phyloP scores from a whole-genome alignment of 495 filamentous ascomycete species.

The Penicillium desertorum region DNA sequence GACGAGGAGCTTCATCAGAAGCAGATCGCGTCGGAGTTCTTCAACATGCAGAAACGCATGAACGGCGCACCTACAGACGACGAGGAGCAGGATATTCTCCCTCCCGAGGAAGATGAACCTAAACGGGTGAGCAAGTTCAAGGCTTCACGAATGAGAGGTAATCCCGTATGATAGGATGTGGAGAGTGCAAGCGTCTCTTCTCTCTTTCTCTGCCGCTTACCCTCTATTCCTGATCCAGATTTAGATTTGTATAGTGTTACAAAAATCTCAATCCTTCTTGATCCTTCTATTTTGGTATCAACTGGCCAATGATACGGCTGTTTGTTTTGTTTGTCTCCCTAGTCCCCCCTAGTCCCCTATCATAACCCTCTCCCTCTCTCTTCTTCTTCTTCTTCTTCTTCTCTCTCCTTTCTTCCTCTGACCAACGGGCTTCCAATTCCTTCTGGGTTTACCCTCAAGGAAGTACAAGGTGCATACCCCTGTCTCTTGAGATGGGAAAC shows the following conservation, averaged over 20 bases:
- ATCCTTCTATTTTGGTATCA: no score
- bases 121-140: slow-evolving; percentile 86
- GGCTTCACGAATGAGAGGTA: slow-evolving; percentile 58
- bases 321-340: slow-evolving; percentile 3
- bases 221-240: no score
- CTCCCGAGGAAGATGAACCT: slow-evolving; percentile 61
- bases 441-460: slow-evolving; percentile 5
- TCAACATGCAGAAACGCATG: slow-evolving; percentile 73
- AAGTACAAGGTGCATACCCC: slow-evolving; percentile 18
- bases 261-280: no score
- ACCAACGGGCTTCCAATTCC: slow-evolving; percentile 16
- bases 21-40: slow-evolving; percentile 78
- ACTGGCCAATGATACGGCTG: not conserved
- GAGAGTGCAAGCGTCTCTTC: no score
- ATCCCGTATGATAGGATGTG: no score
- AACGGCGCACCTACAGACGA: slow-evolving; percentile 67
- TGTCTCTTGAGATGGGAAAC: slow-evolving; percentile 9
- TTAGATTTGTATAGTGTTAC: no score
- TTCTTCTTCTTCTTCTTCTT: not conserved
- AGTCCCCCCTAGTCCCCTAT: not conserved
- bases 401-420: not conserved
- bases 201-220: no score
- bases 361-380: not conserved
- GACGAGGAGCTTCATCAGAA: slow-evolving; percentile 70
- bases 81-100: slow-evolving; percentile 57